phyloP scores from a whole-genome alignment of 2,329 filamentous ascomycete genomes.

The Lachnellula hyalina region DNA sequence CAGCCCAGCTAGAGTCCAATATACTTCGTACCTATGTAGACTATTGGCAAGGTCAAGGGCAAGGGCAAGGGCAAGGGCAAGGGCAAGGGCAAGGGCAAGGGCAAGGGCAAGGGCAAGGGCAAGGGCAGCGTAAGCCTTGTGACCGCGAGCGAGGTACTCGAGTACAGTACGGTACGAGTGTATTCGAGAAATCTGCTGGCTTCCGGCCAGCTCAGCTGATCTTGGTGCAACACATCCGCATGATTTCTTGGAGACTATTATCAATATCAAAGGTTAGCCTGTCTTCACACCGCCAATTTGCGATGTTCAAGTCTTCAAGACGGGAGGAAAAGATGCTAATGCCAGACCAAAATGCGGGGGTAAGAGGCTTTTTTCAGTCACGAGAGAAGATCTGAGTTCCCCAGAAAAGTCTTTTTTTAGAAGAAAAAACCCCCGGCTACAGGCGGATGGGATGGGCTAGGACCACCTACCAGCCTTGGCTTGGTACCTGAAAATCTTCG shows the following conservation, averaged over 20 bases:
- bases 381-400: neutral
- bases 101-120: too few relatives aligned
- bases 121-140: neutral
- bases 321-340: neutral
- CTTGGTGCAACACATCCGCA: neutral
- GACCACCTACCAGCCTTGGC: neutral
- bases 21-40: neutral
- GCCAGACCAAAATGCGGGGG: neutral
- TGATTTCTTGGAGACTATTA: neutral
- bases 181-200: neutral
- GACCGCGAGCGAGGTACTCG: neutral
- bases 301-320: neutral
- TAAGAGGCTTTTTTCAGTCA: too few relatives aligned
- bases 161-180: neutral
- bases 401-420: conserved; percentile 3
- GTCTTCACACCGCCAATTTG: neutral
- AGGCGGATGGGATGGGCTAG: conserved; percentile 1
- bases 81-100: too few relatives aligned
- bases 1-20: neutral
- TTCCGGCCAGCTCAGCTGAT: neutral
- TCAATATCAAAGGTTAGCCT: neutral
- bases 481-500: conserved; percentile 16
- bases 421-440: neutral
- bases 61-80: too few relatives aligned
- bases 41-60: too few relatives aligned